Evolutionary conservation across 2,329 filamentous ascomycete species (phyloP).

Genomic region (Colletotrichum cereale): DNA sequence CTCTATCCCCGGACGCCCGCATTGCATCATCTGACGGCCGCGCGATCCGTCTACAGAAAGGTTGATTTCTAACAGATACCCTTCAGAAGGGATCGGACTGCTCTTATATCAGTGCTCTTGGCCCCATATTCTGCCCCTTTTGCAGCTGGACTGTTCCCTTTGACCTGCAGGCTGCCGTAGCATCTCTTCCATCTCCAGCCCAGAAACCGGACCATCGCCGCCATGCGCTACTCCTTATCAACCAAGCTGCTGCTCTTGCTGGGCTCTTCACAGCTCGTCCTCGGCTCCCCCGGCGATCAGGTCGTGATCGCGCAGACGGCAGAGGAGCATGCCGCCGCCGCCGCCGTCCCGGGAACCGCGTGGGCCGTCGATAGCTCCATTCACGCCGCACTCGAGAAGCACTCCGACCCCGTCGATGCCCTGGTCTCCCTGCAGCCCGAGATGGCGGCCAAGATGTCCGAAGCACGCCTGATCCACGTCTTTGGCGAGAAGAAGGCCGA

Average conservation of each 20-base stretch:
- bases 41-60: background rate
- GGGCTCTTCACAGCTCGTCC: slow-evolving; percentile 32
- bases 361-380: slow-evolving; percentile 36
- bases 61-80: background rate
- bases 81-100: background rate
- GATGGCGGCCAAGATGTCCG: slow-evolving; percentile 46
- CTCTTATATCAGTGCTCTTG: background rate
- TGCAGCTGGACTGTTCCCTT: background rate
- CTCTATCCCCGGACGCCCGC: background rate
- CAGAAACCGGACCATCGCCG: background rate
- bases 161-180: background rate
- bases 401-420: slow-evolving; percentile 49
- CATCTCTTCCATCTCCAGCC: background rate
- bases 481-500: slow-evolving; percentile 70
- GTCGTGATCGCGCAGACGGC: slow-evolving; percentile 12
- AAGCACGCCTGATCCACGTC: slow-evolving; percentile 72
- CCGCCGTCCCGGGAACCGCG: background rate
- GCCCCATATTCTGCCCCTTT: background rate
- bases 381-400: slow-evolving; percentile 43
- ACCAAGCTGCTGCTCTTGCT: slow-evolving; percentile 31
- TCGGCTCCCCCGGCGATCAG: slow-evolving; percentile 20
- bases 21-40: slow-evolving; percentile 3
- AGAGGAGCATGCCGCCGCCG: background rate
- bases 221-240: slow-evolving; percentile 31
- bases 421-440: slow-evolving; percentile 46